These are phyloP conservation scores for Calocera viscosa DNA, from an alignment of 768 basidiomycete species.

Conservation along the genomic window DNA sequence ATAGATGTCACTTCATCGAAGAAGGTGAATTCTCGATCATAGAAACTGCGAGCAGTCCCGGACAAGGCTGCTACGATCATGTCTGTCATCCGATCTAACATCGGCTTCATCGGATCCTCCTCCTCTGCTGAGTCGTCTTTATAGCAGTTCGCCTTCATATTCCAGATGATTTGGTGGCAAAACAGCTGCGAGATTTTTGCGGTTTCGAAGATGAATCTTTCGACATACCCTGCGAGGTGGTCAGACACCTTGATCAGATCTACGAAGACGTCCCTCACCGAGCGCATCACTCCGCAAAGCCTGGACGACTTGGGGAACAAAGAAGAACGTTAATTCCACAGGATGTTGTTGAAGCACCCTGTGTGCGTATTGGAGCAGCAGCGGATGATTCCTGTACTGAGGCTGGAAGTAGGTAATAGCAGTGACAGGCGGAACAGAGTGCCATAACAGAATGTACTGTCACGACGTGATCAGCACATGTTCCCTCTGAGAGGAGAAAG, in stretches of 20 bases:
- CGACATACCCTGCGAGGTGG: conserved; percentile 64
- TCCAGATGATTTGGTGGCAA: conserved; percentile 99
- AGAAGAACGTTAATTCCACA: conserved; percentile 93
- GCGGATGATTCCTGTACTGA: conserved; percentile 67
- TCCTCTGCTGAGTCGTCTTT: conserved; percentile 83
- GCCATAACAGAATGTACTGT: conserved; percentile 81
- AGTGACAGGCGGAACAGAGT: conserved; percentile 69
- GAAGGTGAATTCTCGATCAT: conserved; percentile 89
- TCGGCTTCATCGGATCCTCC: conserved; percentile 93
- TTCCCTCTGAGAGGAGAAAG: neutral
- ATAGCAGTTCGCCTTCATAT: conserved; percentile 98
- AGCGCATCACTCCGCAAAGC: conserved; percentile 81
- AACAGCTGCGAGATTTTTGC: conserved; percentile 94
- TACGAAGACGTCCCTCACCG: conserved; percentile 37
- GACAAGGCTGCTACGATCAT: conserved; percentile 74
- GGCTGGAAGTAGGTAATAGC: conserved; percentile 78
- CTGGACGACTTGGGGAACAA: conserved; percentile 96
- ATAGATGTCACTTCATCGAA: conserved; percentile 96
- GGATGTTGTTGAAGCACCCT: conserved; percentile 89
- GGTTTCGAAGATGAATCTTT: conserved; percentile 91
- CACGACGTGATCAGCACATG: neutral
- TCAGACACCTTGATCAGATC: neutral
- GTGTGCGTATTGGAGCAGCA: conserved; percentile 90
- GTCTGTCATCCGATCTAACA: conserved; percentile 75
- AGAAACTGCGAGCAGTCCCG: conserved; percentile 77